Percentiles rank a stretch among this genome's conserved stretches.
phyloP scores from a whole-genome alignment of 129 eudicot species.

The Mikania micrantha region DNA sequence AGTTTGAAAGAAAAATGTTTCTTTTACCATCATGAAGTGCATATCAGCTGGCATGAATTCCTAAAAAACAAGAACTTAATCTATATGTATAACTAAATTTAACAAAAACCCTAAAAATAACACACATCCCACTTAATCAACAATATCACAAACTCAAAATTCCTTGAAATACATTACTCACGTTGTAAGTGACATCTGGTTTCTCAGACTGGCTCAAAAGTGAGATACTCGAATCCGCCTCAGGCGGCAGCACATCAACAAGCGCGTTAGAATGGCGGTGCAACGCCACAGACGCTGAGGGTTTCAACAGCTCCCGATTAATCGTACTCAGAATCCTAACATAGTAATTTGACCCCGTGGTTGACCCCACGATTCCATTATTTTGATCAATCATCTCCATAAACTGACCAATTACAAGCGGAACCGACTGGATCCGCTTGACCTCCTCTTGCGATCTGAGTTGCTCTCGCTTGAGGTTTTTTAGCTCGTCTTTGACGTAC shows the following conservation, averaged over 20 bases:
- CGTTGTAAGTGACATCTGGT: slow-evolving; percentile 79
- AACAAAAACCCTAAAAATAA: slow-evolving; percentile 1
- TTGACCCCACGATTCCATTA: slow-evolving; percentile 77
- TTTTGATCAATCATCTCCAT: slow-evolving; percentile 90
- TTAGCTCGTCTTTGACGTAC: slow-evolving; percentile 75
- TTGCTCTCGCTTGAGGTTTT: slow-evolving; percentile 71
- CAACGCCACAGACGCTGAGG: slow-evolving; percentile 72
- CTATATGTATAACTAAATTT: background rate
- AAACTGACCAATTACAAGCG: slow-evolving; percentile 85
- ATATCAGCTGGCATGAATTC: background rate
- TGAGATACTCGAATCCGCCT: slow-evolving; percentile 86
- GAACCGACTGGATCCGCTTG: slow-evolving; percentile 88
- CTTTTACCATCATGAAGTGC: background rate
- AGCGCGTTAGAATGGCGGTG: slow-evolving; percentile 85
- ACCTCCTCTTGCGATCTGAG: slow-evolving; percentile 82
- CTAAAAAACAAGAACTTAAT: background rate
- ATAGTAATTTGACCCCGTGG: slow-evolving; percentile 80
- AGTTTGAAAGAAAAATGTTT: no score
- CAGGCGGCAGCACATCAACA: slow-evolving; percentile 85
- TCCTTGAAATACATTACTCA: slow-evolving; percentile 18
- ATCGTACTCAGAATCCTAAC: slow-evolving; percentile 80
- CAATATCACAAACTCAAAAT: background rate
- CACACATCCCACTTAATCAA: background rate
- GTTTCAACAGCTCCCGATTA: slow-evolving; percentile 72
- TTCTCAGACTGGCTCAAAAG: slow-evolving; percentile 77